Conservation (phyloP, 768 basidiomycete genomes). For the Epithele typhae region DNA sequence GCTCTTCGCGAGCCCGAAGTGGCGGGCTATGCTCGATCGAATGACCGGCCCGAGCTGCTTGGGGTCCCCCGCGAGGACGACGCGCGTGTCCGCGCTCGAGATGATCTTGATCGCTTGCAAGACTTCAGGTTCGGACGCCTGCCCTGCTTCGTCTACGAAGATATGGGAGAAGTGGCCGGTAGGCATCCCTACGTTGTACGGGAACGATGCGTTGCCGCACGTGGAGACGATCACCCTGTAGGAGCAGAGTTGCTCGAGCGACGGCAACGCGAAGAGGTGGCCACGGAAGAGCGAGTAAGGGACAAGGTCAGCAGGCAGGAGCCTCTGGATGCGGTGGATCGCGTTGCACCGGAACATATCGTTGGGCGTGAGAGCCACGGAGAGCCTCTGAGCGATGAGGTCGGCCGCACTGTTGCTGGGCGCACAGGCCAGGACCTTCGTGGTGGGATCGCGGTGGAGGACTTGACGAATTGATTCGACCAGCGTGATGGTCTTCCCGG, state of each 20-base stretch:
- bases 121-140: conserved; percentile 55
- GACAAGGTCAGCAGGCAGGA: conserved; percentile 33
- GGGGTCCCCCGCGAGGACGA: conserved; percentile 36
- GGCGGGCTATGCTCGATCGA: conserved; percentile 24
- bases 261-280: conserved; percentile 36
- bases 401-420: conserved; percentile 35
- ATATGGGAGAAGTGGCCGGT: conserved; percentile 58
- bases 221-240: conserved; percentile 56
- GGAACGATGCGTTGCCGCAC: conserved; percentile 48
- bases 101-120: conserved; percentile 40
- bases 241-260: conserved; percentile 31
- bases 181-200: conserved; percentile 42
- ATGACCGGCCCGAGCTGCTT: conserved; percentile 36
- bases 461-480: conserved; percentile 35
- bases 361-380: conserved; percentile 10
- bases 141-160: conserved; percentile 63
- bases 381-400: conserved; percentile 28
- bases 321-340: conserved; percentile 33
- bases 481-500: conserved; percentile 36
- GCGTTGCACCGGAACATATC: conserved; percentile 54
- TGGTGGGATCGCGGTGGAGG: conserved; percentile 15
- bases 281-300: conserved; percentile 31
- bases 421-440: conserved; percentile 31
- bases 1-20: conserved; percentile 28
- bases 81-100: conserved; percentile 29